phyloP scores from a whole-genome alignment of 2,329 filamentous ascomycete genomes.

The Epichloe coenophiala region DNA sequence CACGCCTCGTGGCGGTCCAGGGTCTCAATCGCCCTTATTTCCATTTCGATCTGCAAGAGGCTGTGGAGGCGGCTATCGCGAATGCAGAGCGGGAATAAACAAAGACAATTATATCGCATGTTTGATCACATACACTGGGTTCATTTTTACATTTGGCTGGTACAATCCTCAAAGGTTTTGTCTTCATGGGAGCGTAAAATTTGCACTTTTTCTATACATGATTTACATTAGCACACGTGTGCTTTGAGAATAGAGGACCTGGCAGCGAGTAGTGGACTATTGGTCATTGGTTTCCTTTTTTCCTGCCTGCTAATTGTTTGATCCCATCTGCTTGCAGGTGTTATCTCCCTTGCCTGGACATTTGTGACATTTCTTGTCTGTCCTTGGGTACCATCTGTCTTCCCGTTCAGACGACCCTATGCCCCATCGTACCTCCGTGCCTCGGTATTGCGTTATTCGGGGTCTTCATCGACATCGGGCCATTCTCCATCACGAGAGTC shows the following conservation, averaged over 20 bases:
- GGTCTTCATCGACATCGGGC: too few relatives aligned
- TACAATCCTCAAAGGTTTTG: neutral
- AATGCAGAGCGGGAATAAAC: constrained; percentile 16
- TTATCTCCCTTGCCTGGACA: too few relatives aligned
- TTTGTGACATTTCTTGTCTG: too few relatives aligned
- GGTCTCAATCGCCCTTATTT: constrained; percentile 38
- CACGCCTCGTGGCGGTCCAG: constrained; percentile 24
- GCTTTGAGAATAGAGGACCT: neutral
- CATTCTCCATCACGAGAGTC: too few relatives aligned
- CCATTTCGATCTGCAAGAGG: constrained; percentile 36
- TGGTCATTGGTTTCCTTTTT: neutral
- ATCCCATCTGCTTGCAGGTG: too few relatives aligned
- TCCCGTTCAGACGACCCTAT: too few relatives aligned
- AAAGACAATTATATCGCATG: neutral
- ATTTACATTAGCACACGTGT: neutral
- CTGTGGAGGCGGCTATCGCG: constrained; percentile 29
- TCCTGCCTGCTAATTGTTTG: too few relatives aligned
- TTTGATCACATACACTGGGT: neutral
- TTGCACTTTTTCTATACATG: neutral
- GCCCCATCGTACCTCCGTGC: too few relatives aligned
- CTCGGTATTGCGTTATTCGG: too few relatives aligned
- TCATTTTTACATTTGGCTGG: neutral
- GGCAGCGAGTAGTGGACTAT: neutral
- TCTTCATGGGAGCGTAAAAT: neutral
- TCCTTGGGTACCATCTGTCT: too few relatives aligned